Evolutionary conservation across 176 grass and related monocot genomes (phyloP).

Genomic region (Pontederia crassipes): DNA sequence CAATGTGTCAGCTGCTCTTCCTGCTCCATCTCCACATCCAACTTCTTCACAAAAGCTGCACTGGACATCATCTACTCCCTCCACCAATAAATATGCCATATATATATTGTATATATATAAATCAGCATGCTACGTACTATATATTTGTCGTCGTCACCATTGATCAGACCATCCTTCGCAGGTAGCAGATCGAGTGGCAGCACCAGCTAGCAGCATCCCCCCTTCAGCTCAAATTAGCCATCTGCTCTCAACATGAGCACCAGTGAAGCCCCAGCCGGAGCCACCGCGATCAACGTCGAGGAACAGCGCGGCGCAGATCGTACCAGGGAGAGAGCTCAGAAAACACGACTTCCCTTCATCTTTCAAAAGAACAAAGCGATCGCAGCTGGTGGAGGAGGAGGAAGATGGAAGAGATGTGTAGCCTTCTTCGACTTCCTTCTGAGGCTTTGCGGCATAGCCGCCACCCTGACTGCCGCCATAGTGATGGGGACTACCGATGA

Average conservation of each 20-base stretch:
- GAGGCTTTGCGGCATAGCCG: slow-evolving; percentile 38
- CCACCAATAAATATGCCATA: not conserved
- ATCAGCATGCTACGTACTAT: not conserved
- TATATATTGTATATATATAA: not conserved
- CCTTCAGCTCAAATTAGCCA: not conserved
- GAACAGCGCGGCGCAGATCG: slow-evolving; percentile 2
- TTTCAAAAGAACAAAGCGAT: slow-evolving; percentile 29
- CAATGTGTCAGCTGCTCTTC: too few relatives aligned
- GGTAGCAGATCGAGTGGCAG: not conserved
- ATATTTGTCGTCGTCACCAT: not conserved
- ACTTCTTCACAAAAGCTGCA: slow-evolving; percentile 5
- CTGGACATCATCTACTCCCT: not conserved
- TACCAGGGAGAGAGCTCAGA: not conserved
- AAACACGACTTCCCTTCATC: slow-evolving; percentile 8
- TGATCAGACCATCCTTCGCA: not conserved
- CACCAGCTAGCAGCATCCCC: slow-evolving; percentile 2
- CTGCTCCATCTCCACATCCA: not conserved
- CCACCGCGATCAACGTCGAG: slow-evolving; percentile 44
- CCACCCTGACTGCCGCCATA: slow-evolving; percentile 62
- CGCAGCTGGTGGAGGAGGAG: slow-evolving; percentile 10
- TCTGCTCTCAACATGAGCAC: slow-evolving; percentile 33
- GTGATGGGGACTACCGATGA: slow-evolving; percentile 54
- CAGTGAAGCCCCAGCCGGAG: slow-evolving; percentile 23
- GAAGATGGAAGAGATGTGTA: slow-evolving; percentile 32
- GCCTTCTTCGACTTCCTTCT: slow-evolving; percentile 61